Evolutionary conservation across 805 yeast species (phyloP).

Genomic region (Blastobotrys robertii): DNA sequence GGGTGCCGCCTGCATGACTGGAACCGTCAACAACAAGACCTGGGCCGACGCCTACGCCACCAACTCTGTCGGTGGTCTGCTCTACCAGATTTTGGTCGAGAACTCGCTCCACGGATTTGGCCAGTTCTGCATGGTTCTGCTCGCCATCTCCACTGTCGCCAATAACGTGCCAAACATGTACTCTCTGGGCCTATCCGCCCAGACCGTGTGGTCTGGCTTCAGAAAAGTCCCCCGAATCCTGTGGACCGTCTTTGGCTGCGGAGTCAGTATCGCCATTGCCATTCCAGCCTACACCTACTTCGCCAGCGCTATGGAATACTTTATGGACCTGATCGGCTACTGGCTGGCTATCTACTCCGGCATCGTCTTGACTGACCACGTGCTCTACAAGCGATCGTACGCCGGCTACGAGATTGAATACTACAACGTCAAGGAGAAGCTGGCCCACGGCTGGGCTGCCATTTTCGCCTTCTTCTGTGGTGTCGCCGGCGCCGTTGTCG

Average conservation of each 20-base stretch:
- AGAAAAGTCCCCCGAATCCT: constrained; percentile 67
- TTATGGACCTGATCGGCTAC: constrained; percentile 87
- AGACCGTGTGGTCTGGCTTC: constrained; percentile 70
- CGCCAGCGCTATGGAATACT: constrained; percentile 62
- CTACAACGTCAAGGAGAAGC: constrained; percentile 45
- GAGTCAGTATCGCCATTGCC: constrained; percentile 70
- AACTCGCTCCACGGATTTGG: constrained; percentile 84
- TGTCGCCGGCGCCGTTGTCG: constrained; percentile 74
- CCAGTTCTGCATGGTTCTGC: constrained; percentile 74
- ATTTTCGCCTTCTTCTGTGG: constrained; percentile 71
- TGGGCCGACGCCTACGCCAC: constrained; percentile 44
- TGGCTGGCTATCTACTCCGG: constrained; percentile 80
- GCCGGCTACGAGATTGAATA: constrained; percentile 52
- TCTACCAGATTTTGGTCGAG: constrained; percentile 66
- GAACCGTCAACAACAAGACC: constrained; percentile 36
- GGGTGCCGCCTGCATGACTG: constrained; percentile 82
- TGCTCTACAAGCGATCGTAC: constrained; percentile 53
- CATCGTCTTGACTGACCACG: constrained; percentile 71
- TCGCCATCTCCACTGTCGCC: constrained; percentile 80
- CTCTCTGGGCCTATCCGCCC: constrained; percentile 80
- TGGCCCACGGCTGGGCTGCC: constrained; percentile 77
- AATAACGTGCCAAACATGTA: constrained; percentile 93
- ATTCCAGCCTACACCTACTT: constrained; percentile 81
- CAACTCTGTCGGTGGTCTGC: constrained; percentile 70
- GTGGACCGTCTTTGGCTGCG: constrained; percentile 75